Evolutionary conservation across 306 rosid species (phyloP).

Genomic region (Castanospermum australe): DNA sequence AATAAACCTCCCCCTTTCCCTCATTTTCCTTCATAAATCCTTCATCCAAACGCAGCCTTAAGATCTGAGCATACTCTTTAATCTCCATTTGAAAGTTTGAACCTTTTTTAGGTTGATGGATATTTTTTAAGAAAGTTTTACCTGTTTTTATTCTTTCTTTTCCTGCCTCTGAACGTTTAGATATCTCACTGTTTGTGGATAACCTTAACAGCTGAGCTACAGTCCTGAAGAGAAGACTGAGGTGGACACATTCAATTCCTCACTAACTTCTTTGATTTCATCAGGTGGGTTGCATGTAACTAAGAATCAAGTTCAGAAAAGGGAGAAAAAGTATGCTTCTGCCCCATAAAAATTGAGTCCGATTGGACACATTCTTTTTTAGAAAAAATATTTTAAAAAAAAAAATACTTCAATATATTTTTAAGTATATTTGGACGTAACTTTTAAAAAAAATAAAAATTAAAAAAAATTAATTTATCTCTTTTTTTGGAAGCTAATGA

Average conservation of each 20-base stretch:
- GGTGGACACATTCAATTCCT: conserved; percentile 82
- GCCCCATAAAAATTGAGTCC: not conserved
- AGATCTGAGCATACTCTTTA: not conserved
- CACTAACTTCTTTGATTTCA: conserved; percentile 73
- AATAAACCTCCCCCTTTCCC: no score
- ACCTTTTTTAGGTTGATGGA: not conserved
- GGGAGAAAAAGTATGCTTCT: not conserved
- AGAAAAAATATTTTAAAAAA: no score
- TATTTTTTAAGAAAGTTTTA: not conserved
- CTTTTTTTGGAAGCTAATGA: no score
- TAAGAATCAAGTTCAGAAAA: conserved; percentile 4
- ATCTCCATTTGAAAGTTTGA: conserved; percentile 4
- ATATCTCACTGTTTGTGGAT: conserved; percentile 36
- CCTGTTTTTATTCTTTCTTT: not conserved
- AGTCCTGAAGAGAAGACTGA: conserved; percentile 80
- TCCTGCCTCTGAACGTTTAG: conserved; percentile 8
- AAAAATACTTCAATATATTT: no score
- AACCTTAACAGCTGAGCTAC: conserved; percentile 68
- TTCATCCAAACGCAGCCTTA: no score
- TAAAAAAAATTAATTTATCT: no score
- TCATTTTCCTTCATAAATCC: no score
- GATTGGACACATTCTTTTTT: no score
- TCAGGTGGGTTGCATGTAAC: conserved; percentile 57
- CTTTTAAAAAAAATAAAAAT: no score
- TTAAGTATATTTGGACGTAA: no score